Conservation (phyloP, 139 green algal genomes). For the Yamagishiella unicocca region DNA sequence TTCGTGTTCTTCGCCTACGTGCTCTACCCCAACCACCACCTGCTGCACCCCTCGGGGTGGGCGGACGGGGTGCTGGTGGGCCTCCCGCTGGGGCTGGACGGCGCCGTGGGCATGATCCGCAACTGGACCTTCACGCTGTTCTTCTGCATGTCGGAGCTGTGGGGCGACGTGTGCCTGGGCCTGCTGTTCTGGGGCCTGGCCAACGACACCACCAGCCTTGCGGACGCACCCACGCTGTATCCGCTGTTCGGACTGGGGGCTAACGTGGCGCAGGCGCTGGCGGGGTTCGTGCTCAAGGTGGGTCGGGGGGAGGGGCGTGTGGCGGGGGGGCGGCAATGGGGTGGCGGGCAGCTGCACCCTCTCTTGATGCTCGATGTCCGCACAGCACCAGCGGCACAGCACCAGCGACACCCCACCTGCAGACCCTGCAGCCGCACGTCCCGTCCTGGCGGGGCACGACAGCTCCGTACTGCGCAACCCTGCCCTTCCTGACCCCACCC, state of each 20-base stretch:
- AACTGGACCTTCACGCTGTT: conserved; percentile 98
- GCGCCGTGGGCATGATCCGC: conserved; percentile 86
- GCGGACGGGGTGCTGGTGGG: conserved; percentile 52
- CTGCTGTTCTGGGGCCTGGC: conserved; percentile 95
- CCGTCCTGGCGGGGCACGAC: too few relatives aligned
- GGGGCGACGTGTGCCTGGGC: conserved; percentile 91
- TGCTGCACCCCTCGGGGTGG: conserved; percentile 78
- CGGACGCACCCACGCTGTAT: conserved; percentile 93
- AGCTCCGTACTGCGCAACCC: too few relatives aligned
- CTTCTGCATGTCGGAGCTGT: conserved; percentile 90
- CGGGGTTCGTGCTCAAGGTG: conserved; percentile 79
- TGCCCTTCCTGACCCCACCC: too few relatives aligned
- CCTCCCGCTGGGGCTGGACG: conserved; percentile 63
- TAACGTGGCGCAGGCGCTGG: conserved; percentile 91
- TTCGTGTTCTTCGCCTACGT: conserved; percentile 85
- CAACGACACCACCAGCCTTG: conserved; percentile 94
- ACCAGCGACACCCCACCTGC: too few relatives aligned
- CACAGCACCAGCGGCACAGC: too few relatives aligned
- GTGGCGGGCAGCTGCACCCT: too few relatives aligned
- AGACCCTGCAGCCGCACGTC: too few relatives aligned
- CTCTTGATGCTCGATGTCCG: too few relatives aligned
- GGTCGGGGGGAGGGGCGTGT: background rate
- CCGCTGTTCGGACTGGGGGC: conserved; percentile 97
- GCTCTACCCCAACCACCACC: conserved; percentile 87
- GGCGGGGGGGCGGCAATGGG: background rate